Base-by-base conservation (phyloP, 2,329 filamentous ascomycete genomes). In the Trichoderma sp. region DNA sequence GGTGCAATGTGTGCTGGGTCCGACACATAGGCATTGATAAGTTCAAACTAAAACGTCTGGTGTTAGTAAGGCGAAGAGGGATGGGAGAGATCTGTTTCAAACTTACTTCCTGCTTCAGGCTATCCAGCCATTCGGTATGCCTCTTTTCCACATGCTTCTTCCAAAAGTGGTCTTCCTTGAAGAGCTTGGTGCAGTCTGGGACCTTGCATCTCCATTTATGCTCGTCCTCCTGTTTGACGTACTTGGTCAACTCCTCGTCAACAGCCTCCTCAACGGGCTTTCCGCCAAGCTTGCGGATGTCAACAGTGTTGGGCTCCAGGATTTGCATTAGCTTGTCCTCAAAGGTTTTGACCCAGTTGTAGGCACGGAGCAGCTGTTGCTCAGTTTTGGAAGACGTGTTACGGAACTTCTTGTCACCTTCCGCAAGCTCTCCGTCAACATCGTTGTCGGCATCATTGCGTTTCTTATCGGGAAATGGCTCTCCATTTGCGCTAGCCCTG, bases 311-410 rank as follows among this genome's bases (percentile, higher is more conserved):
- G 0, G 95, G 95, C 72, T 98, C 94, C 15, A 99, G 84, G 56
- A 98, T 91, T 77, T 97, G 94, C 76, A 92, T 84, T 61, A 99
- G 86, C 81, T 99, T 99, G 76, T 99, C 95, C 77, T 99, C 95
- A 74, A 97, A 99, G 0, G 95, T 98, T 82, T 92, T 96, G 69
- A 99, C 96, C 95, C 96, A 99, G 76, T 98, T 99, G 82, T 93
- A 98, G 0, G 95, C 95, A 67, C 94, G 90, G 75, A 96, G 92
- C 15, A 98, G 87, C 77, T 98, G 95, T 77, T 96, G 93, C 74
- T 97, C 93, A 5, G 89, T 89, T 81, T 97, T 97, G 60, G 85
- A 89, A 27, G 85, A 86, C 17, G 89, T 84, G 68, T 87, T 89
- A 67, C 88, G 86, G 70, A 90, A 89, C 74, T 92, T 93, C 75